phyloP scores from a whole-genome alignment of 768 basidiomycete species.

The Leccinum disarticulatum region DNA sequence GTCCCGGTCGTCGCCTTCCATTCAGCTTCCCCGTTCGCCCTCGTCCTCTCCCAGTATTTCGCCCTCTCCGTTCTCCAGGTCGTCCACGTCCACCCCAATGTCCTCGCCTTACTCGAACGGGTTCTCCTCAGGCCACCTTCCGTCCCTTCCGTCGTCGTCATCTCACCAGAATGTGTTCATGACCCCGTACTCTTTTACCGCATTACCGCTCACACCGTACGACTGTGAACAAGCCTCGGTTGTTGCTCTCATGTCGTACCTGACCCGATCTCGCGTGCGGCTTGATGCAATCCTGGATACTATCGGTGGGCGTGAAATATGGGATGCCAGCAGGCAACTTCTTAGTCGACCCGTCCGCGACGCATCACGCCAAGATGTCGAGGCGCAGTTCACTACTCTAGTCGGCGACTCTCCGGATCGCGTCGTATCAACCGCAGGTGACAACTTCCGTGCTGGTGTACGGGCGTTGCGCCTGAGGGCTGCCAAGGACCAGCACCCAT shows the following conservation, averaged over 20 bases:
- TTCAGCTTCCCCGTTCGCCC: conserved; percentile 25
- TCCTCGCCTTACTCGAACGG: conserved; percentile 30
- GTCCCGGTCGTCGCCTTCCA: conserved; percentile 27
- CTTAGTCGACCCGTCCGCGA: conserved; percentile 39
- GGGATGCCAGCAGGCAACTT: conserved; percentile 70
- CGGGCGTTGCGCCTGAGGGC: conserved; percentile 48
- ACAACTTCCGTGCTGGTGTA: conserved; percentile 72
- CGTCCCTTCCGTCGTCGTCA: conserved; percentile 27
- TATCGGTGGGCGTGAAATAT: conserved; percentile 75
- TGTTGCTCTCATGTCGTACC: conserved; percentile 26
- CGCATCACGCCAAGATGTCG: conserved; percentile 29
- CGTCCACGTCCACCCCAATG: conserved; percentile 31
- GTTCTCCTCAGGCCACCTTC: conserved; percentile 26
- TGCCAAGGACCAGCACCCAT: conserved; percentile 28
- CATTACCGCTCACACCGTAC: conserved; percentile 32
- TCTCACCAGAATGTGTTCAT: conserved; percentile 26
- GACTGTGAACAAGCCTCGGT: conserved; percentile 27
- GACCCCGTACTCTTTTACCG: conserved; percentile 31
- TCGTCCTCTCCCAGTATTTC: conserved; percentile 34
- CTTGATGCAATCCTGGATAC: conserved; percentile 87
- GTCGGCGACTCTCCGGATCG: conserved; percentile 69
- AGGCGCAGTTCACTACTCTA: conserved; percentile 73
- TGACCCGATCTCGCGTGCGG: conserved; percentile 29
- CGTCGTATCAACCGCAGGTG: conserved; percentile 65
- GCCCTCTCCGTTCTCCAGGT: conserved; percentile 34